Evolutionary conservation across 2,329 filamentous ascomycete genomes (phyloP), one percentile per base, ranked within the genome.

Genomic region (Fusarium luffae): DNA sequence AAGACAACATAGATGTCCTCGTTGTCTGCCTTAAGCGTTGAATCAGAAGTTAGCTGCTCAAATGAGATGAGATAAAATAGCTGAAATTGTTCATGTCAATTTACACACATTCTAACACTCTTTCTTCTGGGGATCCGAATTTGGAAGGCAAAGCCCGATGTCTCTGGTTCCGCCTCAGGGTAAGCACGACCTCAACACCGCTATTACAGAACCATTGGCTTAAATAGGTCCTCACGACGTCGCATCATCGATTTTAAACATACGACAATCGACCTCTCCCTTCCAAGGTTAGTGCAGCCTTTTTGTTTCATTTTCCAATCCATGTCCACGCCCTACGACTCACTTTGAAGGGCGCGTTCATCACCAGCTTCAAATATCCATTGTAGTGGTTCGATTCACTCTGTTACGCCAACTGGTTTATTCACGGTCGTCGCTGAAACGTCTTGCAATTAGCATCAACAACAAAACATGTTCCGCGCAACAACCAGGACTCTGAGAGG

Each of bases 391-490:
- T 3, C 14, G 21, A 47, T 3, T 34, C 50, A 25, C 55, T 25
- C 40, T 42, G 48, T 46, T n/a, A 18, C 44, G 67, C 32, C 67
- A 59, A 46, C 67, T 63, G 32, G 41, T 5, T 48, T 8, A 28
- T 34, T 27, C 23, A 21, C 6, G 11, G 10, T 18, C n/a, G n/a
- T n/a, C n/a, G n/a, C n/a, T n/a, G n/a, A n/a, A n/a, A n/a, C n/a
- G n/a, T n/a, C n/a, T n/a, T n/a, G n/a, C n/a, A n/a, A n/a, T n/a
- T n/a, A n/a, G n/a, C n/a, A 48, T 12, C 25, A 40, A 8, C 42
- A 18, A 25, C 32, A 9, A 25, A 50, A 11, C 16, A 74, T 74
- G 72, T 63, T 74, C 59, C 72, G 61, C 19, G 46, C 49, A 49
- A 42, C 48, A 0, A 3, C 32, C 1, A 52, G 30, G 19, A 48